Conservation (phyloP, 2,329 filamentous ascomycete genomes). For the Coniochaeta prunicola region DNA sequence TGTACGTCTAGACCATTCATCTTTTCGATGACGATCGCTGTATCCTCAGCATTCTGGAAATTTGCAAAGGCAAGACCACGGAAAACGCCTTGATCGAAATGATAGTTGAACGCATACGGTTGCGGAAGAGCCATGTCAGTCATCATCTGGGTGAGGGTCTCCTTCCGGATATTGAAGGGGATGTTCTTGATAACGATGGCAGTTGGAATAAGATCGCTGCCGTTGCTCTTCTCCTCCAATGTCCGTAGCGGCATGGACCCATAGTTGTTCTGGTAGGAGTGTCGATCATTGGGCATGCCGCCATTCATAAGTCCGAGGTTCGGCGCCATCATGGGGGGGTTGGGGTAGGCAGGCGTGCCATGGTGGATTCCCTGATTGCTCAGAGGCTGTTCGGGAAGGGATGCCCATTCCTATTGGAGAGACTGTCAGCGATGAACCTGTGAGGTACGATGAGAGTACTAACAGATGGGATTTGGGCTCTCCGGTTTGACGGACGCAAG, state of each 20-base stretch:
- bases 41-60: constrained; percentile 93
- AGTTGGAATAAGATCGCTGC: constrained; percentile 91
- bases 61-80: constrained; percentile 94
- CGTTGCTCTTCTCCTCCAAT: constrained; percentile 39
- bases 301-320: constrained; percentile 1
- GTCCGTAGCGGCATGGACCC: constrained; percentile 29
- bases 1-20: constrained; percentile 96
- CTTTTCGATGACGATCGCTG: constrained; percentile 80
- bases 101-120: constrained; percentile 98
- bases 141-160: constrained; percentile 89
- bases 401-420: constrained; percentile 13
- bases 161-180: constrained; percentile 95
- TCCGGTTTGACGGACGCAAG: constrained; percentile 63
- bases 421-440: not conserved
- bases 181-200: constrained; percentile 99
- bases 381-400: constrained; percentile 7
- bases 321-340: not conserved
- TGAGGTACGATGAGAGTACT: constrained; percentile 1
- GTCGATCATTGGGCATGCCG: constrained; percentile 17
- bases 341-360: constrained; percentile 8
- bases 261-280: constrained; percentile 29
- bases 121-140: constrained; percentile 87
- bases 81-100: constrained; percentile 98
- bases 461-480: constrained; percentile 7
- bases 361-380: constrained; percentile 7